Base-by-base conservation (phyloP, 352 stramenopile genomes). In the Phytophthora cactorum region DNA sequence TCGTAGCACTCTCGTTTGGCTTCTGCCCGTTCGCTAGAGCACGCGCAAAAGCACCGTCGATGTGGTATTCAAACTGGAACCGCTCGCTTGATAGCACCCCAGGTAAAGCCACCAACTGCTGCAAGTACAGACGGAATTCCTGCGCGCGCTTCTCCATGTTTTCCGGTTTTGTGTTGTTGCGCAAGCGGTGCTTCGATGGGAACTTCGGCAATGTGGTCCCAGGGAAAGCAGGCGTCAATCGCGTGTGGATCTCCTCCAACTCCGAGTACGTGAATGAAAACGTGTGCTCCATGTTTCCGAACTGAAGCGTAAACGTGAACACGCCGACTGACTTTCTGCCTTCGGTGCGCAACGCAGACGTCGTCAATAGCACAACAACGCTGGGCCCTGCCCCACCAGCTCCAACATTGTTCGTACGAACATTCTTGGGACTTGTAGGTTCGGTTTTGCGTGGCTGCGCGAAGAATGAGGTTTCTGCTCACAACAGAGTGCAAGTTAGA, bases 131-230 rank as follows among this genome's bases (percentile, higher is more conserved):
- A 17, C 87, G 71, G 34, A 94, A 85, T 52, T 95, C 88, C 50
- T 91, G 79, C 2, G 81, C 88, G n/a, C 88, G 84, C 70, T 93
- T 95, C 62, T 90, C 75, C 82, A 95, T 91, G 41, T 93, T 93
- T 27, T 95, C 88, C 0, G 86, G 81, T 56, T 95, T 95, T 12
- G 70, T 89, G 53, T 89, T 90, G 67, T 93, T 94, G 29, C 84
- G 86, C 15, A 89, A 62, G 15, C 76, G 70, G 47, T 95, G 86
- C 56, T 93, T 95, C 0, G 86, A 86, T 12, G 88, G 88, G 52
- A 95, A 92, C 53, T 92, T 95, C 2, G 86, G 88, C 31, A 93
- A 64, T 14, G 52, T 53, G 6, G 68, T 62, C 5, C 32, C 53
- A 2, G 68, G 28, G 34, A 77, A 75, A 31, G 80, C 81, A 3